Percentiles rank a stretch among this genome's conserved stretches.
Evolutionary conservation across 495 filamentous ascomycete genomes (phyloP).

Genomic region (Lasiosphaeris hirsuta): DNA sequence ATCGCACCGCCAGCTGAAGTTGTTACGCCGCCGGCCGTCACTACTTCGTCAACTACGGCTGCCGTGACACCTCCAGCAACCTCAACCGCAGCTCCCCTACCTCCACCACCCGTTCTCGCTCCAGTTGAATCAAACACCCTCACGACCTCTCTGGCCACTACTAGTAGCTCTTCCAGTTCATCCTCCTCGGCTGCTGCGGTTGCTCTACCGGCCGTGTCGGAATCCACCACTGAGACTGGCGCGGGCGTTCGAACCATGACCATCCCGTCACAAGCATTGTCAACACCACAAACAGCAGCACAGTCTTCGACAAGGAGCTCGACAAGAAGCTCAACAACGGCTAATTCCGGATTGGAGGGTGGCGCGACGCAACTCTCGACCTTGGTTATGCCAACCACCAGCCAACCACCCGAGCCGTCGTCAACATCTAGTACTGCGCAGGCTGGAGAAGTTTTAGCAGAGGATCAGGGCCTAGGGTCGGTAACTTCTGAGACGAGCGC

Average conservation of each 20-base stretch:
- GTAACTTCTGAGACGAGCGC: neutral
- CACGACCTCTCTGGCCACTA: neutral
- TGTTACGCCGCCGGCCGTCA: neutral
- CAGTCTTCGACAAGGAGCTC: no score
- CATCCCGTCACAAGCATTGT: no score
- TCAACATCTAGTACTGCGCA: neutral
- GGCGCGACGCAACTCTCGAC: no score
- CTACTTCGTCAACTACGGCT: neutral
- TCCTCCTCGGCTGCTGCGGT: neutral
- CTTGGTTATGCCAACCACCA: no score
- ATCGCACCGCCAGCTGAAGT: neutral
- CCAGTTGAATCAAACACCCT: neutral
- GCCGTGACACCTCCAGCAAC: neutral
- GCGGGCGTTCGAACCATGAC: no score
- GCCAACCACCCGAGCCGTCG: neutral
- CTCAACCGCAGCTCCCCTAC: neutral
- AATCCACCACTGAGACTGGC: no score
- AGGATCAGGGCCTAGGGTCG: neutral
- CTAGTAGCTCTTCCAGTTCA: neutral
- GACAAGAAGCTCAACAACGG: no score
- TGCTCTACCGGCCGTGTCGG: neutral
- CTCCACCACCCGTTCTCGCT: neutral
- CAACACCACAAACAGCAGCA: no score
- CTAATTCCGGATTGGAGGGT: no score
- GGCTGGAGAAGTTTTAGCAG: neutral